Base-by-base conservation (phyloP, 805 yeast species). In the Starmerella roubikii region DNA sequence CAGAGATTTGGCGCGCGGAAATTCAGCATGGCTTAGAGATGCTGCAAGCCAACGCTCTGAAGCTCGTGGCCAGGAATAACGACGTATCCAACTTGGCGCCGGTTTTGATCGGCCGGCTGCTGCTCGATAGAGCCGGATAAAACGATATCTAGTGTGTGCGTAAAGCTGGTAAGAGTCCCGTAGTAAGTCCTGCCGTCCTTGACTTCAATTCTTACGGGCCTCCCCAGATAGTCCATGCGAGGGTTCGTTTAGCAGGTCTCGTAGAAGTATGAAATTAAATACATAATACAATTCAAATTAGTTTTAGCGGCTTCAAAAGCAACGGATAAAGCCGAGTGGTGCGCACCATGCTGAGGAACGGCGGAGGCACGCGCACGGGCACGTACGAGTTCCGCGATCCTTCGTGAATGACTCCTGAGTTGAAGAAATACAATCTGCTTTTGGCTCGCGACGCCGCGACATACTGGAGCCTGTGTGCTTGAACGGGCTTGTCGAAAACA, bases 1-100 rank as follows among this genome's bases (percentile, higher is more conserved):
- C 84, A 79, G 59, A 72, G 84, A 0, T 94, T 94, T 15, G 64
- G 60, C 20, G 93, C 82, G 49, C 81, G 65, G 56, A 66, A 84
- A 3, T 76, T 64, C 16, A 83, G 66, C 94, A 85, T 82, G 10
- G 29, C 16, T 26, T 35, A 47, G 19, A 45, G 40, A 27, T 48
- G 50, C 38, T 45, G 50, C 10, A 51, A 26, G 20, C 50, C 39
- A 24, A 55, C 49, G 19, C 48, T 41, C 9, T 39, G 40, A 13
- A 58, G 51, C 30, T 41, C 38, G 16, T 38, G 34, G 26, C 59
- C 57, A 9, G 61, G 61, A 27, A 58, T 49, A 7, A 57, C 59
- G 13, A 57, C 53, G 52, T 47, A 49, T n/a, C 62, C 63, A 17
- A 58, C 48, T 37, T 39, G 51, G 22, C 63, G 55, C 30, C 27